These are phyloP conservation scores for Pseudoturritis turrita DNA, from an alignment of 345 rosid genomes.

Conservation along the genomic window DNA sequence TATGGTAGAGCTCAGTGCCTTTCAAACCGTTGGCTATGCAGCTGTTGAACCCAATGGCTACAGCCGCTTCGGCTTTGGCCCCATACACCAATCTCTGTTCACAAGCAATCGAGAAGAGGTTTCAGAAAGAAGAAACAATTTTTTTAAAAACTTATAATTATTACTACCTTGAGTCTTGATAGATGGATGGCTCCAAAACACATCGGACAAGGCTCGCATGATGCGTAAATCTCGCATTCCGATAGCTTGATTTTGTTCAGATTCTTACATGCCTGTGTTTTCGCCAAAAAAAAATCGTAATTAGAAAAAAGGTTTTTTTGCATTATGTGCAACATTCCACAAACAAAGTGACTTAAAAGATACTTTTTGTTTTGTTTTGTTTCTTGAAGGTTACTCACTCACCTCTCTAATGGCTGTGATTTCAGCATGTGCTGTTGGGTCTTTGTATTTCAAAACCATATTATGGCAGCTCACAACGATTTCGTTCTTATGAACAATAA, in stretches of 20 bases:
- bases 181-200: slow-evolving; percentile 75
- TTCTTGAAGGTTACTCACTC: slow-evolving; percentile 34
- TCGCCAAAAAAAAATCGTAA: not conserved
- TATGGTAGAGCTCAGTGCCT: slow-evolving; percentile 50
- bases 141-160: too few species aligned
- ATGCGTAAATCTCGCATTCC: slow-evolving; percentile 69
- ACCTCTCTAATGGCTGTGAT: slow-evolving; percentile 86
- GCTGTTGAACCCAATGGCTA: slow-evolving; percentile 66
- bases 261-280: slow-evolving; percentile 65
- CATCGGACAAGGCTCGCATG: slow-evolving; percentile 79
- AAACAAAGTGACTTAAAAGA: not conserved
- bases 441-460: slow-evolving; percentile 67
- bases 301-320: not conserved
- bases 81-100: slow-evolving; percentile 67
- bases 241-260: slow-evolving; percentile 48
- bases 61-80: slow-evolving; percentile 74
- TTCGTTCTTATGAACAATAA: slow-evolving; percentile 67
- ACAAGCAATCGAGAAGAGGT: not conserved
- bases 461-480: slow-evolving; percentile 87
- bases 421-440: slow-evolving; percentile 97
- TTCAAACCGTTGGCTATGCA: slow-evolving; percentile 59
- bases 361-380: not conserved
- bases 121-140: not conserved
- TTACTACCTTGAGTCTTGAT: slow-evolving; percentile 58
- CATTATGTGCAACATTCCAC: not conserved